Conservation (phyloP, 2,329 filamentous ascomycete species). For the Penicillium capsulatum region DNA sequence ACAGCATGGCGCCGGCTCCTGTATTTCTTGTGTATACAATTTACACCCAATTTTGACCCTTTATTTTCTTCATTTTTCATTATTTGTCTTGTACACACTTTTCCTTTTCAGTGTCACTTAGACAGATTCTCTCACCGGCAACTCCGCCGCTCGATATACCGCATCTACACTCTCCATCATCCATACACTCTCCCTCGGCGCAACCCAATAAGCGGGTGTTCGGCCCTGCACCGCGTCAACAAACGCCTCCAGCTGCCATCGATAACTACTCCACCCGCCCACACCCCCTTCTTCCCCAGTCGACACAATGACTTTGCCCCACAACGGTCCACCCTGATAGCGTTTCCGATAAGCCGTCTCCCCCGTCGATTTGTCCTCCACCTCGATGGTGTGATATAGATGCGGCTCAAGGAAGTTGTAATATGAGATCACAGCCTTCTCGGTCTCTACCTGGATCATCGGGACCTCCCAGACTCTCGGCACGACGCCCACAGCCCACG, state of each 20-base stretch:
- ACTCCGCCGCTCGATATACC: neutral
- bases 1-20: slow-evolving; percentile 22
- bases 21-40: slow-evolving; percentile 11
- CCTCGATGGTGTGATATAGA: neutral
- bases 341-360: neutral
- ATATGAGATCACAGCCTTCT: neutral
- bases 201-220: neutral
- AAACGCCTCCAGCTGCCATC: neutral
- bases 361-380: neutral
- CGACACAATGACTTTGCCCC: neutral
- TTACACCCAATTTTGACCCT: neutral
- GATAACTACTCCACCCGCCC: neutral
- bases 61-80: neutral
- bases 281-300: neutral
- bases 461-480: neutral
- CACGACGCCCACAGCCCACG: neutral
- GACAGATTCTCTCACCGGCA: neutral
- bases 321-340: neutral
- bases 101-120: too few species aligned
- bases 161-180: neutral
- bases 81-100: neutral
- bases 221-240: neutral
- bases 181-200: neutral
- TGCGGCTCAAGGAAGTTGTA: neutral
- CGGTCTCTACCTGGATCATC: neutral